These are phyloP conservation scores for Apiospora saccharicola DNA, from an alignment of 2,329 filamentous ascomycete species.

Conservation along the genomic window DNA sequence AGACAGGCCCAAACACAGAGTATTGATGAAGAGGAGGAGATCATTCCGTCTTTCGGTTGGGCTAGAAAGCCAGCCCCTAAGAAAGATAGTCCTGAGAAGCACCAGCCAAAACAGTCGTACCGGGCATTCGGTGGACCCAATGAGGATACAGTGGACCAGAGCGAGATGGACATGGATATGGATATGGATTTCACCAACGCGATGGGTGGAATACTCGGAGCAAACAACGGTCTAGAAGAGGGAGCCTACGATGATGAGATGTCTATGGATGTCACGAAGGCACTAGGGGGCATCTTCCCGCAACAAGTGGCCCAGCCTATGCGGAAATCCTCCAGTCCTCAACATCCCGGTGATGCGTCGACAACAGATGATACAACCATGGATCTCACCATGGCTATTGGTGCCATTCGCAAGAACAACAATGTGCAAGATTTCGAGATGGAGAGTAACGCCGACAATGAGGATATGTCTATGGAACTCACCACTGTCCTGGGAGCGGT, in stretches of 20 bases:
- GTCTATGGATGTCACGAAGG: constrained; percentile 93
- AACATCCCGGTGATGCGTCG: constrained; percentile 44
- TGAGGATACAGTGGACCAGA: constrained; percentile 29
- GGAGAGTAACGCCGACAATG: constrained; percentile 52
- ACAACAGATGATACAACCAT: constrained; percentile 73
- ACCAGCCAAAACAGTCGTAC: constrained; percentile 36
- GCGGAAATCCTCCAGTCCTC: constrained; percentile 35
- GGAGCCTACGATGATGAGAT: constrained; percentile 69
- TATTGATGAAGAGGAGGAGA: constrained; percentile 71
- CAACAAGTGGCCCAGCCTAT: constrained; percentile 42
- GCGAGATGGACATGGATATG: constrained; percentile 52
- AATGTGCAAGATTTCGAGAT: constrained; percentile 34
- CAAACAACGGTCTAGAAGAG: constrained; percentile 47
- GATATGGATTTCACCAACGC: constrained; percentile 64
- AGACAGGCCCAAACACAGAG: constrained; percentile 77
- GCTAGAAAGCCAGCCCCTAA: constrained; percentile 60
- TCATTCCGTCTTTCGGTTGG: constrained; percentile 82
- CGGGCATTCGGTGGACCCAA: background rate
- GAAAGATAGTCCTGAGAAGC: constrained; percentile 48
- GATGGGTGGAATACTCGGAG: constrained; percentile 60
- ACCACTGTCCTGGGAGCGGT: constrained; percentile 70
- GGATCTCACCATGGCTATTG: constrained; percentile 84
- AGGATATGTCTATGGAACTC: constrained; percentile 83
- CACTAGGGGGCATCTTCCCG: constrained; percentile 79
- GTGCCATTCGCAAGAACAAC: constrained; percentile 64